Evolutionary conservation across 164 flowering plant species (phyloP).

Genomic region (Chimonanthus praecox): DNA sequence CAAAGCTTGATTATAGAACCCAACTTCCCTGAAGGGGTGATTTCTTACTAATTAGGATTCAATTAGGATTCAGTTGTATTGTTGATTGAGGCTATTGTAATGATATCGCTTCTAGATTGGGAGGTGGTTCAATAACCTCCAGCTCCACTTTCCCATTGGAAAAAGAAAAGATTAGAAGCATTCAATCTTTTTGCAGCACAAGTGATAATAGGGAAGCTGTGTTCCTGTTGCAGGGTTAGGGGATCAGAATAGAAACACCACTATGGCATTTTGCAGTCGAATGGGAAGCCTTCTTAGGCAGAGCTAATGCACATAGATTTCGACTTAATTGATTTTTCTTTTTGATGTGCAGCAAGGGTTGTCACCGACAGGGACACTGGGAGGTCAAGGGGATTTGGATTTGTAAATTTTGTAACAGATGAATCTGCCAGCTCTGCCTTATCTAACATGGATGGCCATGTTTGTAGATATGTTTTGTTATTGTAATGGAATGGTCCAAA

Average conservation of each 20-base stretch:
- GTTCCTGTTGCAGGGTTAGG: too few species aligned
- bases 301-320: constrained; percentile 18
- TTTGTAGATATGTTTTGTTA: constrained; percentile 4
- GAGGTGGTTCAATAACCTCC: too few species aligned
- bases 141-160: too few species aligned
- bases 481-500: neutral
- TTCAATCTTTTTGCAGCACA: too few species aligned
- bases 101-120: too few species aligned
- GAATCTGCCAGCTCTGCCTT: constrained; percentile 55
- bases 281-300: constrained; percentile 49
- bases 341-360: constrained; percentile 50
- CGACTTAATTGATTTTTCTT: neutral
- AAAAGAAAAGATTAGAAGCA: too few species aligned
- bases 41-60: too few species aligned
- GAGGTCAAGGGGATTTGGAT: constrained; percentile 81
- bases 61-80: too few species aligned
- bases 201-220: too few species aligned
- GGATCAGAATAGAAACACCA: neutral
- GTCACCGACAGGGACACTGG: constrained; percentile 67
- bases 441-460: constrained; percentile 78
- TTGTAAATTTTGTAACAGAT: constrained; percentile 40
- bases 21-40: too few species aligned
- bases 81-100: too few species aligned
- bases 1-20: too few species aligned
- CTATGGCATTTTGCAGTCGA: constrained; percentile 60